Evolutionary conservation across 2,329 filamentous ascomycete species (phyloP), one percentile per base, ranked within the genome.

Genomic region (Bipolaris victoriae): DNA sequence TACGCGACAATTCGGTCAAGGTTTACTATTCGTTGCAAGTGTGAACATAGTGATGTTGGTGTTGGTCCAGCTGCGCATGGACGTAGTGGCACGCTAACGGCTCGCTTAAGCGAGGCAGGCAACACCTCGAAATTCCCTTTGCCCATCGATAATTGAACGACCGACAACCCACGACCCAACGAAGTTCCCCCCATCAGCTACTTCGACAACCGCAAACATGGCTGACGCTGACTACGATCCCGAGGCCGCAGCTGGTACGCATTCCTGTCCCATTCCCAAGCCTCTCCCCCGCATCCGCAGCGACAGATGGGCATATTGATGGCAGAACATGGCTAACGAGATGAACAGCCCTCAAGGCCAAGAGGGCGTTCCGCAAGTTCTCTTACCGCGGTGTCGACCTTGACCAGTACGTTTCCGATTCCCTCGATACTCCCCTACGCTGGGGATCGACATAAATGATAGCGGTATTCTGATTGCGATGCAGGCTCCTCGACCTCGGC

Each of bases 341-440:
- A 56, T 51, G 51, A 18, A 66, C 78, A 88, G 95, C 97, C 91
- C 86, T 99, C 84, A 99, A 98, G 92, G 96, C 91, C 88, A 96
- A 90, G 87, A 96, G 95, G 94, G 86, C 92, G 76, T 97, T 98
- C 91, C 91, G 92, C 86, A 99, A 98, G 90, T 99, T 98, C 82
- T 95, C 93, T 75, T 99, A 97, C 91, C 91, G 95, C 81, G 95
- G 95, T 80, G 91, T 99, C 83, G 95, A 99, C 83, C 93, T 99
- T 82, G 95, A 99, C 82, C 91, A 97, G 94, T 97, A 93, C 79
- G 92, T 85, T 36, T 57, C 66, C 56, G 52, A 55, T 33, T 5
- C 31, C 39, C 35, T 48, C 48, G 50, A 49, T 29, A 20, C 10
- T 1, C 20, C 50, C 49, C 35, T 24, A 40, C 46, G 49, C 47